Conservation (phyloP, 2,329 filamentous ascomycete genomes). For the Nannizziopsis barbatae region DNA sequence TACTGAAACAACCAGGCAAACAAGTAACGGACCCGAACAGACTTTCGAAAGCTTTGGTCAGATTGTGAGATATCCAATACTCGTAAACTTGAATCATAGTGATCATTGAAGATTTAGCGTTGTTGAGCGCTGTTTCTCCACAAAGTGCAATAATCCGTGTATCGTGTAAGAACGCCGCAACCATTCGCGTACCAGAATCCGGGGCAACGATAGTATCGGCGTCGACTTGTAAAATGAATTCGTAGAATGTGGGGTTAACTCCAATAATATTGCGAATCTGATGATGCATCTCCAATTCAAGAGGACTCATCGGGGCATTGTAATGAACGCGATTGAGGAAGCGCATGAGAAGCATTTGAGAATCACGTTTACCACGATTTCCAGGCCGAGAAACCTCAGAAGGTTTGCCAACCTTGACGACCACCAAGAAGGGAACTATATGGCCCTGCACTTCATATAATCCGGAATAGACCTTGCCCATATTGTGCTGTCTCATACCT, state of each 20-base stretch:
- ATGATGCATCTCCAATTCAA: slow-evolving; percentile 97
- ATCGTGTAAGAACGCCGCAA: slow-evolving; percentile 81
- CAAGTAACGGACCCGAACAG: slow-evolving; percentile 96
- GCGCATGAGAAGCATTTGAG: slow-evolving; percentile 95
- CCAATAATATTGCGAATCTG: slow-evolving; percentile 98
- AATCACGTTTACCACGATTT: slow-evolving; percentile 98
- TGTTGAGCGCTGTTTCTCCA: slow-evolving; percentile 86
- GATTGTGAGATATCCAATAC: slow-evolving; percentile 97
- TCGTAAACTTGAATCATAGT: slow-evolving; percentile 99
- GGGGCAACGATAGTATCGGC: slow-evolving; percentile 88
- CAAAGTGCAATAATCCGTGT: slow-evolving; percentile 88
- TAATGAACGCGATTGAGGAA: slow-evolving; percentile 99
- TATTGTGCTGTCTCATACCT: slow-evolving; percentile 95
- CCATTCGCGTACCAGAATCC: slow-evolving; percentile 84
- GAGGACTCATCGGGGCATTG: slow-evolving; percentile 86
- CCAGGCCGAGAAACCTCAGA: slow-evolving; percentile 67
- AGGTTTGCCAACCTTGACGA: slow-evolving; percentile 88
- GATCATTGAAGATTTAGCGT: slow-evolving; percentile 82
- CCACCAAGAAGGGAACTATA: slow-evolving; percentile 91
- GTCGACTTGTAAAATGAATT: slow-evolving; percentile 92
- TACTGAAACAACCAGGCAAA: slow-evolving; percentile 95
- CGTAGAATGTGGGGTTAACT: slow-evolving; percentile 96
- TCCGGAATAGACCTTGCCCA: slow-evolving; percentile 97
- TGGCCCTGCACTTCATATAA: slow-evolving; percentile 96
- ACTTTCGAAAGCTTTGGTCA: slow-evolving; percentile 93